Evolutionary conservation across 208 protist species (phyloP), one percentile per base, ranked within the genome.

Genomic region (Wallacemonas rigidus): DNA sequence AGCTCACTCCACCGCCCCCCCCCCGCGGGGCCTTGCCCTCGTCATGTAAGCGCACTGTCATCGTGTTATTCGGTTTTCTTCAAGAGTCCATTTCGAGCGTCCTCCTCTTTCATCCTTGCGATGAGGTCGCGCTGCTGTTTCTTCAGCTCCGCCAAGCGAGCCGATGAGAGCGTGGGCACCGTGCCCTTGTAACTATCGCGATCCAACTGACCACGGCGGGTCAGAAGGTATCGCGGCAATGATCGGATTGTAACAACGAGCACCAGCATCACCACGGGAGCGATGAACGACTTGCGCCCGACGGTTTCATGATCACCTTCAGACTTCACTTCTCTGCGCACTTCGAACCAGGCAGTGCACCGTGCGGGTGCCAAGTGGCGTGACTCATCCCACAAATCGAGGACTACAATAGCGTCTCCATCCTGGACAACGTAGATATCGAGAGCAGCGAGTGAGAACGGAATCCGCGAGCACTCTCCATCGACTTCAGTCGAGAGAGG

Each of bases 101-200:
- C 85, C 56, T 91, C 75, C 48, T 79, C 72, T 57, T 90, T 92
- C 90, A 95, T 95, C 56, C 78, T 55, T 36, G 67, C 68, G 63
- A 95, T 89, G 54, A 92, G 87, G 9, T 85, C 78, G 2, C 61
- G 75, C 77, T 91, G 83, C 54, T 80, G 70, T 26, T 60, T 65
- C 17, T 90, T 61, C 38, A 93, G 69, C 41, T 91, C 75, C 9
- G 63, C 69, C 9, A 81, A 57, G 35, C 63, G 71, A 15, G 47
- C 62, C 26, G 74, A 17, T 9, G 83, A 78, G 15, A 89, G 69
- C 56, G 67, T 69, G 1, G 17, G 74, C 8, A 71, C 67, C 3
- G 68, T 71, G 12, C 45, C 51, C 26, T 57, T 77, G 40, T 64
- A 82, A 38, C 74, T 79, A 35, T 67, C 70, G 6, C 41, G 38